These are phyloP conservation scores for Lanmaoa pseudosensibilis DNA, from an alignment of 768 basidiomycete genomes.

Conservation along the genomic window DNA sequence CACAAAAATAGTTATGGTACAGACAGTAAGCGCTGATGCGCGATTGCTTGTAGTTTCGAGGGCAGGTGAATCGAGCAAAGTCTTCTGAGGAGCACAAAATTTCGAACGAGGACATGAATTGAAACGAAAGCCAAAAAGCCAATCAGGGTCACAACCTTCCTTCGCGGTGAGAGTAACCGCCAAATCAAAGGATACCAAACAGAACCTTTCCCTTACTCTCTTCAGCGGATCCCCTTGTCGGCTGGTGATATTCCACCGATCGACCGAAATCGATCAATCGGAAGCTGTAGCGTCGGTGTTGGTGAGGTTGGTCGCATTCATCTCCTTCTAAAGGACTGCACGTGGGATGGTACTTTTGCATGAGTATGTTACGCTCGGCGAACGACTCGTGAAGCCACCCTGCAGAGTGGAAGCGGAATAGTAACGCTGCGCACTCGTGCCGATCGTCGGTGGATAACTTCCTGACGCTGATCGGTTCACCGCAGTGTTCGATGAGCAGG, in stretches of 20 bases:
- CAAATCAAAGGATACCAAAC: constrained; percentile 1
- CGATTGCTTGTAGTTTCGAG: no score
- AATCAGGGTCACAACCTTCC: background rate
- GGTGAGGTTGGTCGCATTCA: background rate
- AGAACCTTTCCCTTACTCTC: background rate
- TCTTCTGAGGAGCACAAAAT: no score
- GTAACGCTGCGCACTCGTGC: constrained; percentile 39
- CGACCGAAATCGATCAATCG: constrained; percentile 55
- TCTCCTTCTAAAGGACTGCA: constrained; percentile 12
- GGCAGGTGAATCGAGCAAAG: no score
- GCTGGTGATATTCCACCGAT: constrained; percentile 8
- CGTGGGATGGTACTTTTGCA: constrained; percentile 42
- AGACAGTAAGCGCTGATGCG: background rate
- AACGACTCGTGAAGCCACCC: constrained; percentile 43
- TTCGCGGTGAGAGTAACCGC: background rate
- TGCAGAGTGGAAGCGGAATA: constrained; percentile 41
- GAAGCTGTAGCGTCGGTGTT: constrained; percentile 28
- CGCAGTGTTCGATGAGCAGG: constrained; percentile 36
- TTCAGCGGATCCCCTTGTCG: background rate
- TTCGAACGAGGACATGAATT: background rate
- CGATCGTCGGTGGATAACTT: constrained; percentile 36
- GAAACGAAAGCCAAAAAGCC: background rate
- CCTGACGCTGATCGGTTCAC: constrained; percentile 29
- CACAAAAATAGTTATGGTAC: background rate
- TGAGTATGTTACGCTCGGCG: constrained; percentile 43